Conservation (phyloP, 2,329 filamentous ascomycete genomes). For the Ophiosphaerella narmari region DNA sequence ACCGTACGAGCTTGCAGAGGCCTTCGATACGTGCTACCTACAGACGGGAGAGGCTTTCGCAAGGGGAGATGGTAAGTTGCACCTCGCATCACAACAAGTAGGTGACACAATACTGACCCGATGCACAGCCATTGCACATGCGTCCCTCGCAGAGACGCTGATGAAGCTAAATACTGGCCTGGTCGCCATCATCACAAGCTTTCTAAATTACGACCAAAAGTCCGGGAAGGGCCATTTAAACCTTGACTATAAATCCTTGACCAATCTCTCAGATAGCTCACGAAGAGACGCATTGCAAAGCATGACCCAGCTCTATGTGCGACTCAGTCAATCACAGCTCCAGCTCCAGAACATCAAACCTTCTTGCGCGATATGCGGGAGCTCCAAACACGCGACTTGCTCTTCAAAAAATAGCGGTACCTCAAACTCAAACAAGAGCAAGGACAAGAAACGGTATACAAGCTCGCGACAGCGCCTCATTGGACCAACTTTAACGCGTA, state of each 20-base stretch:
- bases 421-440: conserved; percentile 13
- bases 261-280: conserved; percentile 51
- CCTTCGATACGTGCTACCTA: conserved; percentile 47
- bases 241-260: conserved; percentile 52
- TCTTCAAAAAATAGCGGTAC: conserved; percentile 16
- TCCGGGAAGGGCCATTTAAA: conserved; percentile 32
- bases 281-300: conserved; percentile 51
- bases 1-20: conserved; percentile 49
- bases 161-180: conserved; percentile 55
- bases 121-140: conserved; percentile 50
- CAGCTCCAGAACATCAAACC: conserved; percentile 31
- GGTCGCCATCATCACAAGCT: conserved; percentile 52
- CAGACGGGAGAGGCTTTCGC: conserved; percentile 48
- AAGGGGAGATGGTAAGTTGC: conserved; percentile 50
- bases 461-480: conserved; percentile 27
- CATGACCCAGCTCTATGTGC: conserved; percentile 47
- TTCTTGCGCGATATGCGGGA: conserved; percentile 31
- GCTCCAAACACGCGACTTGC: conserved; percentile 29
- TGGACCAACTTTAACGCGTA: conserved; percentile 35
- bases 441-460: conserved; percentile 31
- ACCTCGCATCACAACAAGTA: background rate
- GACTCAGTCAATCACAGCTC: conserved; percentile 44
- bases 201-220: conserved; percentile 46
- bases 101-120: background rate
- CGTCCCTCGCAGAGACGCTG: conserved; percentile 52